These are phyloP conservation scores for Stephania japonica DNA, from an alignment of 164 flowering plant species.

Conservation along the genomic window DNA sequence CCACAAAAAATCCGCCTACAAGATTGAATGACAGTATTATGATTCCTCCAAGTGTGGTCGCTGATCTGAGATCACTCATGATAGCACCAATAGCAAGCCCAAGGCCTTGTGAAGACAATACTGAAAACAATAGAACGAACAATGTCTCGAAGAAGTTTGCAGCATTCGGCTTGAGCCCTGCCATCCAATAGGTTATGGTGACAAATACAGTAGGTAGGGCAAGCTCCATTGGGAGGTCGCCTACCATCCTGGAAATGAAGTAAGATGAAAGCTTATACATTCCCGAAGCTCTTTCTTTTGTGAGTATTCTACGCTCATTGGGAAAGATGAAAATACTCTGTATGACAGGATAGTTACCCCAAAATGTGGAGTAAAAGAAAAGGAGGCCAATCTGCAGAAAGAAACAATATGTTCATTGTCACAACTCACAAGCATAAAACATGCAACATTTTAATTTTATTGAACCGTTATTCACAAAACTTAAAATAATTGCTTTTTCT, in stretches of 20 bases:
- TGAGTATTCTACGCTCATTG: constrained; percentile 12
- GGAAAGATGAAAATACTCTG: constrained; percentile 11
- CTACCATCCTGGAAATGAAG: constrained; percentile 7
- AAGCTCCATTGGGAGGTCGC: constrained; percentile 17
- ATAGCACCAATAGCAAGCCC: constrained; percentile 14
- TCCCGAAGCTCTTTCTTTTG: constrained; percentile 10
- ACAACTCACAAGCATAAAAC: not conserved
- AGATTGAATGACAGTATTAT: not conserved
- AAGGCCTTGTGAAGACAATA: constrained; percentile 5
- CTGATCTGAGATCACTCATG: constrained; percentile 5
- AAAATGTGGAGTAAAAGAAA: constrained; percentile 2
- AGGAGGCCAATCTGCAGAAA: constrained; percentile 2
- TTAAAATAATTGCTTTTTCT: not conserved
- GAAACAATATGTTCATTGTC: not conserved
- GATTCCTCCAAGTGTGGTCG: constrained; percentile 7
- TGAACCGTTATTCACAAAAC: not conserved
- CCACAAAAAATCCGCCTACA: constrained; percentile 8
- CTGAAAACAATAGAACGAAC: not conserved
- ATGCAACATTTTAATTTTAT: not conserved
- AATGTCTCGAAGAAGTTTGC: not conserved
- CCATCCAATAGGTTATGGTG: constrained; percentile 11
- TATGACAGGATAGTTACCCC: constrained; percentile 7
- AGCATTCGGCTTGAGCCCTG: constrained; percentile 3
- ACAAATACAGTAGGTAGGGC: constrained; percentile 6
- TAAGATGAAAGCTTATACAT: constrained; percentile 13